A percentile compares a stretch with the other conserved stretches of the same genome.
Evolutionary conservation across 345 rosid genomes (phyloP).

Genomic region (Arabidopsis suecica): DNA sequence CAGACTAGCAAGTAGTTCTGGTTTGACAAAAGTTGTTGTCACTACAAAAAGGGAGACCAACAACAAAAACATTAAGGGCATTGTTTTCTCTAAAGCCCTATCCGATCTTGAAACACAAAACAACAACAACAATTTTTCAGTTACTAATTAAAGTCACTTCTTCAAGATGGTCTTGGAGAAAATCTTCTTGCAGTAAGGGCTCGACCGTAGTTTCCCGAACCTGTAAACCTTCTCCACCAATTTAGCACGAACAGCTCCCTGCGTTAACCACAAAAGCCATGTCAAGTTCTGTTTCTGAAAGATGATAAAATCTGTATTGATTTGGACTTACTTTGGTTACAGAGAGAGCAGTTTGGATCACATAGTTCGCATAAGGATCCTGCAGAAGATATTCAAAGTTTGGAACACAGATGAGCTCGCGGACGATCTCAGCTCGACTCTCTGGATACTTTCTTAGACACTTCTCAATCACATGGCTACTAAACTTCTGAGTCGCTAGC

Average conservation of each 20-base stretch:
- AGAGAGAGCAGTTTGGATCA: slow-evolving; percentile 69
- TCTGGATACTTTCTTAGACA: slow-evolving; percentile 59
- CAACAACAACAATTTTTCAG: neutral
- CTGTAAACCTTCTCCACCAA: slow-evolving; percentile 58
- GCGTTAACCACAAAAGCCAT: slow-evolving; percentile 28
- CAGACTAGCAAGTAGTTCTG: neutral
- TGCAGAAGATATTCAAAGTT: slow-evolving; percentile 71
- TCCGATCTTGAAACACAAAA: neutral
- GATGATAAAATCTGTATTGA: neutral
- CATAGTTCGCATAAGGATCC: slow-evolving; percentile 81
- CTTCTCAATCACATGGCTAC: slow-evolving; percentile 83
- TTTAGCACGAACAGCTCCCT: slow-evolving; percentile 59
- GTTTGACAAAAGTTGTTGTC: slow-evolving; percentile 27
- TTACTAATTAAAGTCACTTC: slow-evolving; percentile 44
- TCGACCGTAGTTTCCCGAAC: slow-evolving; percentile 54
- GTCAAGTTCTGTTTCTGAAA: neutral
- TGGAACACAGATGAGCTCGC: slow-evolving; percentile 57
- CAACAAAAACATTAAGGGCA: slow-evolving; percentile 24
- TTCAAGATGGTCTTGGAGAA: slow-evolving; percentile 61
- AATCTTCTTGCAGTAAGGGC: slow-evolving; percentile 77
- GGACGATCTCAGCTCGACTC: slow-evolving; percentile 59
- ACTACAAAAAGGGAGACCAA: slow-evolving; percentile 23
- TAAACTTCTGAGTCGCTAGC: slow-evolving; percentile 71
- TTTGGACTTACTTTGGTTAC: slow-evolving; percentile 54
- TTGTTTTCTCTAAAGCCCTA: neutral